A percentile compares a stretch with the other conserved stretches of the same genome.
Evolutionary conservation across 139 green algal genomes (phyloP).

Genomic region (Edaphochlamys debaryana): DNA sequence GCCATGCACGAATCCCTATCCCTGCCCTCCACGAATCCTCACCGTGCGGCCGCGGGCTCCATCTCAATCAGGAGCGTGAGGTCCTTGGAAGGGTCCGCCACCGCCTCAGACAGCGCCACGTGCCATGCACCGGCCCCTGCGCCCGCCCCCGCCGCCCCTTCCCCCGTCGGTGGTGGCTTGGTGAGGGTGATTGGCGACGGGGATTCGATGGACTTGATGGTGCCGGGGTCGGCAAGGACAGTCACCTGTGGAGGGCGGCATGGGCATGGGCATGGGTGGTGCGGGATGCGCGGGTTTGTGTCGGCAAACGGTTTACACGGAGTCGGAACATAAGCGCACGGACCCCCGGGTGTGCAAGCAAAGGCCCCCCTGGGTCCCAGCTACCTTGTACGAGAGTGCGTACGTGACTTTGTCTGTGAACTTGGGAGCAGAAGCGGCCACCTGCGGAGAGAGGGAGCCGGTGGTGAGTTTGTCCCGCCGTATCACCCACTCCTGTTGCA

Average conservation of each 20-base stretch:
- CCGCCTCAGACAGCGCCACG: constrained; percentile 3
- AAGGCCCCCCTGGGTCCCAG: too few species aligned
- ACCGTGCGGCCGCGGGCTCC: neutral
- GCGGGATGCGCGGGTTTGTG: too few species aligned
- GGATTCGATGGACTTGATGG: constrained; percentile 16
- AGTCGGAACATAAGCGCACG: too few species aligned
- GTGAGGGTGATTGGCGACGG: neutral
- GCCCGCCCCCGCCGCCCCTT: neutral
- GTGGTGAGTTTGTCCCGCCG: too few species aligned
- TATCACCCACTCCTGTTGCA: too few species aligned
- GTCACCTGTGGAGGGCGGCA: too few species aligned
- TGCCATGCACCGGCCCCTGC: neutral
- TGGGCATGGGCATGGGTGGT: too few species aligned
- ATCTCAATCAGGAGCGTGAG: constrained; percentile 50
- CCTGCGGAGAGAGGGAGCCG: neutral
- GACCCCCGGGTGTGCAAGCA: too few species aligned
- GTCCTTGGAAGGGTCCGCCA: constrained; percentile 46
- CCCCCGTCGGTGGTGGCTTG: too few species aligned
- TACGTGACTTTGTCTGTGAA: constrained; percentile 39
- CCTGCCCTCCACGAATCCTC: too few species aligned
- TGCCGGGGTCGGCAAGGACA: constrained; percentile 16
- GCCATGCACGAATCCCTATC: too few species aligned
- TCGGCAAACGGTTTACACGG: too few species aligned
- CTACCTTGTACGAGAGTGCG: constrained; percentile 37
- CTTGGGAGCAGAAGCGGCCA: neutral